A percentile compares a stretch with the other conserved stretches of the same genome.
Conservation (phyloP, 208 protist species). For the Leishmania aethiopica region DNA sequence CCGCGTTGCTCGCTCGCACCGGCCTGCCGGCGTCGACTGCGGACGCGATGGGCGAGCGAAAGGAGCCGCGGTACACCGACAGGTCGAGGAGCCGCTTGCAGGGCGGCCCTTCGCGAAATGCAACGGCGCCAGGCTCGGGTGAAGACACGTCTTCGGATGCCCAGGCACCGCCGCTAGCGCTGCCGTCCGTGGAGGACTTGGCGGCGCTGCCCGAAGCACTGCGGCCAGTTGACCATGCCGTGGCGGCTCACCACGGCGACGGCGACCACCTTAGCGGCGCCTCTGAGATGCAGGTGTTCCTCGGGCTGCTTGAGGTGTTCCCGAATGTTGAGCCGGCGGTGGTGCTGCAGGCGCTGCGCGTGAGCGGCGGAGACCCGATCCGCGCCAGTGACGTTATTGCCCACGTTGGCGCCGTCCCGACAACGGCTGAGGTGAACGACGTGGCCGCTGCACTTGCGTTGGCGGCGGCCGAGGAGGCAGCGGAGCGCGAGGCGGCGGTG, state of each 20-base stretch:
- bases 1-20: constrained; percentile 15
- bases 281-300: constrained; percentile 44
- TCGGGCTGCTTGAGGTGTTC: constrained; percentile 60
- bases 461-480: constrained; percentile 55
- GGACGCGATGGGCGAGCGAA: background rate
- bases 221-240: background rate
- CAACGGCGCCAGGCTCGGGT: background rate
- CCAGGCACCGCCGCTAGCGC: background rate
- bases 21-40: background rate
- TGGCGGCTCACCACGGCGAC: background rate
- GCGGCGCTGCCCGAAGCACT: background rate
- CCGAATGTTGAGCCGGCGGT: constrained; percentile 45
- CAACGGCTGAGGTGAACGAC: constrained; percentile 12
- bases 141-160: background rate
- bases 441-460: constrained; percentile 45
- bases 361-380: constrained; percentile 40
- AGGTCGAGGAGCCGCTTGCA: constrained; percentile 4
- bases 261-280: constrained; percentile 6
- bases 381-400: constrained; percentile 41
- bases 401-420: constrained; percentile 15
- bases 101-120: background rate
- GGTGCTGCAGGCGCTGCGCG: constrained; percentile 64
- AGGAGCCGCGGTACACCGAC: background rate
- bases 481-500: constrained; percentile 24
- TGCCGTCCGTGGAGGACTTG: constrained; percentile 14